These are phyloP conservation scores for Luzula sylvatica DNA, from an alignment of 176 grass and related monocot genomes.

Conservation along the genomic window DNA sequence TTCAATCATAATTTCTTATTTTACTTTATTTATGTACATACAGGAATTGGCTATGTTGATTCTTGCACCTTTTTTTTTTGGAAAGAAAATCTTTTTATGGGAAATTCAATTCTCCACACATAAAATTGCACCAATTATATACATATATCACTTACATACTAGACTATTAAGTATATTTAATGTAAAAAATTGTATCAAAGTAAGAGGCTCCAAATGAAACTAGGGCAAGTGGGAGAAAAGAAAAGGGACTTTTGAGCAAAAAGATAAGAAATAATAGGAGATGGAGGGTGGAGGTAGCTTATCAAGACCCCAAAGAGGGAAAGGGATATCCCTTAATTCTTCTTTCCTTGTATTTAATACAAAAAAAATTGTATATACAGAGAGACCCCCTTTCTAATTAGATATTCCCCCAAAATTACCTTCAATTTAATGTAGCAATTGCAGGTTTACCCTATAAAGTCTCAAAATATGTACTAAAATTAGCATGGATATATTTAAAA, in stretches of 20 bases:
- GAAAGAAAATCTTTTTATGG: too few relatives aligned
- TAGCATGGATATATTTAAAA: too few relatives aligned
- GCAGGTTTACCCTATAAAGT: neutral
- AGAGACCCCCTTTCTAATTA: neutral
- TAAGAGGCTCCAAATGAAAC: conserved; percentile 1
- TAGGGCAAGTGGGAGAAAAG: conserved; percentile 5
- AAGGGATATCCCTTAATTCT: conserved; percentile 34
- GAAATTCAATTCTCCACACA: too few relatives aligned
- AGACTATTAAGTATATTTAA: too few relatives aligned
- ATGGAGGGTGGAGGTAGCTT: conserved; percentile 35
- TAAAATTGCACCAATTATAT: too few relatives aligned
- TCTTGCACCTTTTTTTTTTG: too few relatives aligned
- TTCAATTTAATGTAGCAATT: neutral
- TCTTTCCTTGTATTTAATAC: conserved; percentile 32
- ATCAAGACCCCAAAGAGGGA: conserved; percentile 28
- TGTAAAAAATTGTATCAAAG: neutral
- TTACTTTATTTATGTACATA: too few relatives aligned
- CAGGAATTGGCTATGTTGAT: too few relatives aligned
- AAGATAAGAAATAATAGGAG: conserved; percentile 24
- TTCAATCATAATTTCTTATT: neutral
- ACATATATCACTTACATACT: too few relatives aligned
- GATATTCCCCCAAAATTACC: neutral
- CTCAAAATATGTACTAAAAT: too few relatives aligned
- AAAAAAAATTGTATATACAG: too few relatives aligned
- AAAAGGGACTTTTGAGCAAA: conserved; percentile 8